Percentiles rank a stretch among this genome's conserved stretches.
These are phyloP conservation scores for Pilaira anomala DNA, from an alignment of 192 early-diverging fungal species.

Conservation along the genomic window DNA sequence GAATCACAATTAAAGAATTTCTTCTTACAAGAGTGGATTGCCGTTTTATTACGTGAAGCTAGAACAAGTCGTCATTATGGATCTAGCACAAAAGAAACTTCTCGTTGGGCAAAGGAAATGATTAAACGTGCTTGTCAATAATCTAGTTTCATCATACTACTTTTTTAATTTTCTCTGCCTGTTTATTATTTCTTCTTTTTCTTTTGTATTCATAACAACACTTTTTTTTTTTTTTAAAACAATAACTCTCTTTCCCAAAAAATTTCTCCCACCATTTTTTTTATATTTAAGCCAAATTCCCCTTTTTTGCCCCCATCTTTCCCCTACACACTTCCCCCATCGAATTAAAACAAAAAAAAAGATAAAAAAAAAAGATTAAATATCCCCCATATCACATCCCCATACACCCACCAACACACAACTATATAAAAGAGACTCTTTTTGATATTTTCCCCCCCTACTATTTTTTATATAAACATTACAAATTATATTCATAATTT, in stretches of 20 bases:
- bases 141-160: conserved; percentile 3
- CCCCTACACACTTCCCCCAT: conserved; percentile 5
- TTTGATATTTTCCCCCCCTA: too few relatives aligned
- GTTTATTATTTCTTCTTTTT: conserved; percentile 22
- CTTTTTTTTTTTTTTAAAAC: conserved; percentile 10
- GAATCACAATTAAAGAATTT: conserved; percentile 64
- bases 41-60: conserved; percentile 71
- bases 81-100: conserved; percentile 55
- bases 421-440: too few relatives aligned
- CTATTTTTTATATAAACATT: too few relatives aligned
- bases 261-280: conserved; percentile 27
- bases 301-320: conserved; percentile 10
- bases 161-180: conserved; percentile 15
- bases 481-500: too few relatives aligned
- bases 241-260: conserved; percentile 23
- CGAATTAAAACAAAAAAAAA: not conserved
- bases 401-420: too few relatives aligned
- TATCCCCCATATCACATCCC: too few relatives aligned
- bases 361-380: too few relatives aligned
- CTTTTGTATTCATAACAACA: conserved; percentile 23
- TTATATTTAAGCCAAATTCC: not conserved
- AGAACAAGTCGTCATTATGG: conserved; percentile 54
- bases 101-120: conserved; percentile 67
- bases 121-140: conserved; percentile 25
- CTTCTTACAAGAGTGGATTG: conserved; percentile 76